A percentile compares a stretch with the other conserved stretches of the same genome.
These are phyloP conservation scores for Aulographum hederae DNA, from an alignment of 2,329 filamentous ascomycete species.

Conservation along the genomic window DNA sequence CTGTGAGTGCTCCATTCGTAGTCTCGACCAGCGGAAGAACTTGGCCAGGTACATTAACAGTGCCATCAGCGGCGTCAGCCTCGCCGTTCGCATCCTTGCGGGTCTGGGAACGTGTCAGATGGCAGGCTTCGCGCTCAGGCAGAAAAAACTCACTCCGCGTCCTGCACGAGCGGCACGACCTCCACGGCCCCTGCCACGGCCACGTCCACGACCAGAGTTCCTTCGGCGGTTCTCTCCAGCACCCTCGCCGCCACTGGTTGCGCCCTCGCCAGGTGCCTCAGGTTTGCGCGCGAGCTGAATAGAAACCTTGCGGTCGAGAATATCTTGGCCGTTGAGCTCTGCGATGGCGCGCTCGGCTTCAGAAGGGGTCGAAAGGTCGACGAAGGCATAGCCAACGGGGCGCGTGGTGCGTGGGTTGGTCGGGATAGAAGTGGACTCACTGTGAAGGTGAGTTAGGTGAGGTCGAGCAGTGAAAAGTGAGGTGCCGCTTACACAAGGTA, in stretches of 20 bases:
- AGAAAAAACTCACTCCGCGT: slow-evolving; percentile 43
- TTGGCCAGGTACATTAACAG: slow-evolving; percentile 32
- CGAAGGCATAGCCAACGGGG: slow-evolving; percentile 96
- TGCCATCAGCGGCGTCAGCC: slow-evolving; percentile 26
- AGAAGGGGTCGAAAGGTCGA: slow-evolving; percentile 84
- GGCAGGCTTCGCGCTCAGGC: slow-evolving; percentile 2
- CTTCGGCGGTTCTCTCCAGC: slow-evolving; percentile 43
- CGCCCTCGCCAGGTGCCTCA: slow-evolving; percentile 60
- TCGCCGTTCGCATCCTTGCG: slow-evolving; percentile 23
- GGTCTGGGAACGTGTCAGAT: slow-evolving; percentile 24
- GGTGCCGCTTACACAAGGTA: slow-evolving; percentile 80
- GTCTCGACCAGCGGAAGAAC: slow-evolving; percentile 30
- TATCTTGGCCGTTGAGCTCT: slow-evolving; percentile 92
- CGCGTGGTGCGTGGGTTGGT: slow-evolving; percentile 98
- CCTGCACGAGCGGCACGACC: slow-evolving; percentile 44
- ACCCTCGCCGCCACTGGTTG: slow-evolving; percentile 55
- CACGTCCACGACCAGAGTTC: slow-evolving; percentile 34
- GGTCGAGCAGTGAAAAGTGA: not conserved
- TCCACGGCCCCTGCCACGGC: slow-evolving; percentile 42
- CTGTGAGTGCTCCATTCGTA: slow-evolving; percentile 36
- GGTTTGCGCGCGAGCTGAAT: slow-evolving; percentile 98
- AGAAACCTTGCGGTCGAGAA: slow-evolving; percentile 96
- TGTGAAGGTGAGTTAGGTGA: slow-evolving; percentile 24
- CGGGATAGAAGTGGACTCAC: slow-evolving; percentile 96
- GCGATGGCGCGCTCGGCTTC: slow-evolving; percentile 92